Percentiles rank a stretch among this genome's conserved stretches.
Evolutionary conservation across 2,329 filamentous ascomycete genomes (phyloP).

Genomic region (Penicillium crustosum): DNA sequence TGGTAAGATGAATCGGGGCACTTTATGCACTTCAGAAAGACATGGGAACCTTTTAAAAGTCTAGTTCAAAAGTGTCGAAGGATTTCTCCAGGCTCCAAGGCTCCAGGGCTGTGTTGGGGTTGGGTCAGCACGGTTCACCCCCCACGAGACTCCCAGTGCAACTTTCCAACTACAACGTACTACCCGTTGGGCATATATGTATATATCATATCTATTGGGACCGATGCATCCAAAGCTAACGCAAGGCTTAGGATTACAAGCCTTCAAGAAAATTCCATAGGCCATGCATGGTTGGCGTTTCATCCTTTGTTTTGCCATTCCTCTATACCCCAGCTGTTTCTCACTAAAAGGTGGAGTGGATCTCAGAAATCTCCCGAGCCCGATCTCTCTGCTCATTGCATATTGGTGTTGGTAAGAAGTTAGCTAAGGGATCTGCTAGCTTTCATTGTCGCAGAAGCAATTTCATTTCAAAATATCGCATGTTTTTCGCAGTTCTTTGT

Average conservation of each 20-base stretch:
- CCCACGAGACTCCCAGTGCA: neutral
- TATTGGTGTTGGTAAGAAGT: neutral
- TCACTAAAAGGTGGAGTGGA: neutral
- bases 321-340: neutral
- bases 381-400: neutral
- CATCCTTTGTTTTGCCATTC: neutral
- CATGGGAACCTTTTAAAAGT: neutral
- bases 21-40: neutral
- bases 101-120: conserved; percentile 7
- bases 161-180: neutral
- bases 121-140: conserved; percentile 7
- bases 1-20: conserved; percentile 17
- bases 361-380: neutral
- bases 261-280: neutral
- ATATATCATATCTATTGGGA: no score
- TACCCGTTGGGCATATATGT: neutral
- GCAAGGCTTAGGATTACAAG: neutral
- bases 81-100: neutral
- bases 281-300: no score
- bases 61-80: neutral
- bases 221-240: neutral
- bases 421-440: neutral
- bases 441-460: neutral
- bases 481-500: neutral
- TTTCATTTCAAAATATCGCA: neutral